A percentile compares a stretch with the other conserved stretches of the same genome.
phyloP scores from a whole-genome alignment of 2,329 filamentous ascomycete genomes.

The Sporothrix mexicana region DNA sequence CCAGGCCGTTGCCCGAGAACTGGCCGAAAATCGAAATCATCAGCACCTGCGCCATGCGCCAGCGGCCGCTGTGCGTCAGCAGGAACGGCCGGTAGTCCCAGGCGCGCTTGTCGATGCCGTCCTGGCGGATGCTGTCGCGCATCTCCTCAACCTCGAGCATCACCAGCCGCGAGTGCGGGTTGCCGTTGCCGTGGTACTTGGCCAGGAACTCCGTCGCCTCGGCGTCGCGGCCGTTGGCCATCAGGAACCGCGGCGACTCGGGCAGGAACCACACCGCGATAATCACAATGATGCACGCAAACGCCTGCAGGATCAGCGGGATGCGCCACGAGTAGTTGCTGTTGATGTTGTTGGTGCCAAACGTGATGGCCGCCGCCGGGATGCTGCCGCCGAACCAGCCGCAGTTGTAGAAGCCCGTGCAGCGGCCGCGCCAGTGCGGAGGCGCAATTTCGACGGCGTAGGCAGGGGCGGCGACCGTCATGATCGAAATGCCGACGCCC shows the following conservation, averaged over 20 bases:
- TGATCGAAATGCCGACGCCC: not conserved
- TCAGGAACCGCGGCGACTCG: constrained; percentile 52
- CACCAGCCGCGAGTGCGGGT: constrained; percentile 49
- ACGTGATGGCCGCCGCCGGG: constrained; percentile 57
- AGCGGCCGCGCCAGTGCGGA: constrained; percentile 58
- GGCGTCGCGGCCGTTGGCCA: constrained; percentile 49
- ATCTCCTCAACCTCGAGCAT: constrained; percentile 52
- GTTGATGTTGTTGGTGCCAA: constrained; percentile 52
- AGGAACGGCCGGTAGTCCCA: constrained; percentile 58
- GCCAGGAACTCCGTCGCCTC: constrained; percentile 51
- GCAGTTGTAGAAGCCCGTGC: constrained; percentile 58
- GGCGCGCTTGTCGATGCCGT: constrained; percentile 56
- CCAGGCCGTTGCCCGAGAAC: constrained; percentile 57
- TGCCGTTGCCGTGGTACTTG: constrained; percentile 53
- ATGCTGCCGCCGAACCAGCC: constrained; percentile 47
- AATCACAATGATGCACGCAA: constrained; percentile 52
- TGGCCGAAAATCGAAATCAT: constrained; percentile 60
- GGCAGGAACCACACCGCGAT: constrained; percentile 49
- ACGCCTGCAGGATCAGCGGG: constrained; percentile 56
- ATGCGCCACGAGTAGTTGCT: constrained; percentile 58
- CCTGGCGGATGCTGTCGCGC: constrained; percentile 50
- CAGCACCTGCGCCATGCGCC: constrained; percentile 55
- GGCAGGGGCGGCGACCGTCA: constrained; percentile 52
- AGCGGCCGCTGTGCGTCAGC: constrained; percentile 52
- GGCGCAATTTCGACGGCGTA: constrained; percentile 56